These are phyloP conservation scores for Athelia sp. DNA, from an alignment of 1,284 basidiomycete genomes.

Conservation along the genomic window DNA sequence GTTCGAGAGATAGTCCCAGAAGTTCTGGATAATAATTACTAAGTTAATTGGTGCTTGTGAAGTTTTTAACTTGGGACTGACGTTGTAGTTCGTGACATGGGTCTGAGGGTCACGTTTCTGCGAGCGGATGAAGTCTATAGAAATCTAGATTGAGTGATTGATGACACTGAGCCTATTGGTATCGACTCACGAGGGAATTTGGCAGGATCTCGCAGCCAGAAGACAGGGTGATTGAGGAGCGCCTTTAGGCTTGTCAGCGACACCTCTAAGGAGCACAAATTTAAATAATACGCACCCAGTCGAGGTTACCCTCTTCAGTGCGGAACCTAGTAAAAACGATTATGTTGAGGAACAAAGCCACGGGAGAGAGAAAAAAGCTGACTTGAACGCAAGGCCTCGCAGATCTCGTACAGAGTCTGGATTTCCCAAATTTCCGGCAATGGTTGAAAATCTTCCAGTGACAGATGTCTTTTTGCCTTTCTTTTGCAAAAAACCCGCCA, in stretches of 20 bases:
- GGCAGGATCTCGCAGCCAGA: conserved; percentile 33
- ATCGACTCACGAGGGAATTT: conserved; percentile 36
- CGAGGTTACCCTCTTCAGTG: conserved; percentile 40
- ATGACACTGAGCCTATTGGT: no score
- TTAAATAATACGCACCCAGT: conserved; percentile 27
- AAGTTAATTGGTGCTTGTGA: no score
- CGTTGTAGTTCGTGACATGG: no score
- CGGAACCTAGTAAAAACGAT: conserved; percentile 8
- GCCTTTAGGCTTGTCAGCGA: conserved; percentile 5
- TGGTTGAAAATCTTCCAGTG: conserved; percentile 17
- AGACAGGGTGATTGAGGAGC: conserved; percentile 38
- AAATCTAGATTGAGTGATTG: no score
- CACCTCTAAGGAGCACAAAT: neutral
- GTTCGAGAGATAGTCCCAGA: no score
- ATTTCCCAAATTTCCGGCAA: conserved; percentile 36
- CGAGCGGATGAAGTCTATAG: no score
- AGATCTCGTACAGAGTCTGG: conserved; percentile 36
- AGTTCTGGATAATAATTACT: no score
- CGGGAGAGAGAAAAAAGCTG: neutral
- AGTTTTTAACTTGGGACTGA: no score
- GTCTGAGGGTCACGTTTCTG: no score
- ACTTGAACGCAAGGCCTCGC: conserved; percentile 20
- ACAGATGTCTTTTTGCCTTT: conserved; percentile 18
- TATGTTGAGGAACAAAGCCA: neutral
- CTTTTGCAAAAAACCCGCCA: conserved; percentile 14